A percentile compares a stretch with the other conserved stretches of the same genome.
Evolutionary conservation across 306 rosid genomes (phyloP).

Genomic region (Cucumis cinereus): DNA sequence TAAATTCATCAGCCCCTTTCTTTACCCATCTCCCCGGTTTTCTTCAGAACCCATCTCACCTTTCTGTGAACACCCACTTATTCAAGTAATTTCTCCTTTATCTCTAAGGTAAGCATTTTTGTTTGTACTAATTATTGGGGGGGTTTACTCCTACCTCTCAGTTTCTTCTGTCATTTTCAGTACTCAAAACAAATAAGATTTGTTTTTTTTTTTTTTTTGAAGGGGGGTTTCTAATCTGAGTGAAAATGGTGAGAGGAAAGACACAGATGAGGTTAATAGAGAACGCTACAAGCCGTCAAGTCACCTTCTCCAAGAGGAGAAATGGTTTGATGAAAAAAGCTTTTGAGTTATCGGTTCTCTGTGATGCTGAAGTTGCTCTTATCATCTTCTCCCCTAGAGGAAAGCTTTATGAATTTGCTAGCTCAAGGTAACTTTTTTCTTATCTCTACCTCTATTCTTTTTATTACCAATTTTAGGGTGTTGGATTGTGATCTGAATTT

Average conservation of each 20-base stretch:
- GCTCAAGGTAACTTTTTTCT: background rate
- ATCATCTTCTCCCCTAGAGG: constrained; percentile 37
- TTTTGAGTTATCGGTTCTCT: background rate
- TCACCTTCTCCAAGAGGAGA: constrained; percentile 22
- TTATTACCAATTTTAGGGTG: background rate
- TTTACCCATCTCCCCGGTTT: background rate
- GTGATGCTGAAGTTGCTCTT: constrained; percentile 9
- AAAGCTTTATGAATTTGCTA: constrained; percentile 27
- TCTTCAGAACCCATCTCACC: background rate
- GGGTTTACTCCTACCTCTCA: background rate
- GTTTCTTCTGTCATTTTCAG: background rate
- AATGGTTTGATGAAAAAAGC: constrained; percentile 62
- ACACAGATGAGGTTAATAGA: constrained; percentile 78
- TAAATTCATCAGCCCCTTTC: background rate
- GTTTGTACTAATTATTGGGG: no score
- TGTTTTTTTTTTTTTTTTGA: background rate
- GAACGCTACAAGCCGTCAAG: constrained; percentile 75
- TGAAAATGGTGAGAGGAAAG: constrained; percentile 72
- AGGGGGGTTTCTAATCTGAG: background rate
- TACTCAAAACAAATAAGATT: background rate
- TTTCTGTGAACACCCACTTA: background rate
- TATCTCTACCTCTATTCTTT: background rate
- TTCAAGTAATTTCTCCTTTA: background rate
- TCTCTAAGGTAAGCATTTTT: background rate
- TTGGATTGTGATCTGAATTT: background rate